phyloP scores from a whole-genome alignment of 176 grass and related monocot genomes.

The Ampelocalamus luodianensis region DNA sequence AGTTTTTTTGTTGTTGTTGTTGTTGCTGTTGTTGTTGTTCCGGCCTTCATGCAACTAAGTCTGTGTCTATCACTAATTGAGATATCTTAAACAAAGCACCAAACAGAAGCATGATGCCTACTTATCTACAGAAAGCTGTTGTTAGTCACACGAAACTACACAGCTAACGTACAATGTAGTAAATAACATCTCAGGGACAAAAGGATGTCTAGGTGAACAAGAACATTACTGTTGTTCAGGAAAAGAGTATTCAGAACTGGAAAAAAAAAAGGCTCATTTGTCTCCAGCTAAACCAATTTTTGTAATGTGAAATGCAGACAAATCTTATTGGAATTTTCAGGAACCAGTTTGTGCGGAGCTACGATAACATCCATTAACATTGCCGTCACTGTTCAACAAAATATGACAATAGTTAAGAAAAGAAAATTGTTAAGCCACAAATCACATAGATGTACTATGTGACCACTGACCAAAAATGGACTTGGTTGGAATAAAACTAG shows the following conservation, averaged over 20 bases:
- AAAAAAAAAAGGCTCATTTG: background rate
- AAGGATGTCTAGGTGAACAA: background rate
- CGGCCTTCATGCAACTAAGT: too few species aligned
- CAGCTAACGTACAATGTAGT: background rate
- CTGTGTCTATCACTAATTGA: background rate
- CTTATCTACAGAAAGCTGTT: background rate
- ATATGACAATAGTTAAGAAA: background rate
- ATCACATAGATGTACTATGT: background rate
- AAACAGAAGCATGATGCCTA: background rate
- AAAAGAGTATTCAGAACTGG: background rate
- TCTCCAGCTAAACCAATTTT: background rate
- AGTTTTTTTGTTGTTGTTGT: too few species aligned
- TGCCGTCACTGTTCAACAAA: background rate
- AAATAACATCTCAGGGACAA: background rate
- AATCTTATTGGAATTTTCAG: constrained; percentile 8
- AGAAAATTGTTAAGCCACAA: background rate
- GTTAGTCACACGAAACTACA: too few species aligned
- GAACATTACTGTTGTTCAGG: background rate
- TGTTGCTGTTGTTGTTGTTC: too few species aligned
- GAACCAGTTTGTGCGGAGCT: background rate
- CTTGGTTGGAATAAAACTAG: background rate
- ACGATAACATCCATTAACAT: background rate
- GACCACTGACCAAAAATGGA: background rate
- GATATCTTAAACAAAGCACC: background rate
- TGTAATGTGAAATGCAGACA: background rate